Evolutionary conservation across 1,139 yeast genomes (phyloP).

Genomic region (Taiozyma sp.): DNA sequence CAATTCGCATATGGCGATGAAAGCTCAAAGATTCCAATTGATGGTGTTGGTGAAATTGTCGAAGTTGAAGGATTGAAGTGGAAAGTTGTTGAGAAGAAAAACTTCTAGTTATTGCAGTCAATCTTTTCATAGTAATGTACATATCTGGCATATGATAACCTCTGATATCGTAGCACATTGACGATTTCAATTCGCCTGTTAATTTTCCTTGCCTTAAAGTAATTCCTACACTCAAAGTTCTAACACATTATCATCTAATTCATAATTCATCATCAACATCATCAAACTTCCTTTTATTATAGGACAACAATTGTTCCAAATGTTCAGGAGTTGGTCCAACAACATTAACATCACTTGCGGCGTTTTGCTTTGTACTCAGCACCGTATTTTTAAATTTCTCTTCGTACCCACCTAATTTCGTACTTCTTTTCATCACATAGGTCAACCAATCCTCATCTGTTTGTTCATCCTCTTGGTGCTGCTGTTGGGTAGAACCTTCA

Average conservation of each 20-base stretch:
- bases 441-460: constrained; percentile 30
- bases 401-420: constrained; percentile 28
- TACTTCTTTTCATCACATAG: constrained; percentile 28
- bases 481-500: neutral
- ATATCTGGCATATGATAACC: neutral
- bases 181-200: too few relatives aligned
- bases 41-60: constrained; percentile 9
- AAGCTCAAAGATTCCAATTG: constrained; percentile 14
- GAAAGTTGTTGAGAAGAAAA: constrained; percentile 14
- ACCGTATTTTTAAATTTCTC: constrained; percentile 30
- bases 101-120: neutral
- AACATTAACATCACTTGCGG: constrained; percentile 18
- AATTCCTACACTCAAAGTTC: neutral
- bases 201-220: too few relatives aligned
- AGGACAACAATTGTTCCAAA: constrained; percentile 15
- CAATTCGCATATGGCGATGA: constrained; percentile 17
- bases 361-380: constrained; percentile 15
- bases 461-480: constrained; percentile 3
- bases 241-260: neutral
- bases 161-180: neutral
- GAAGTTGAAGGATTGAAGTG: constrained; percentile 11
- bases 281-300: constrained; percentile 1
- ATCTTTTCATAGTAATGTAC: neutral
- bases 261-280: neutral
- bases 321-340: constrained; percentile 16